These are phyloP conservation scores for Exutisphaerella laricina DNA, from an alignment of 2,329 filamentous ascomycete species.

Conservation along the genomic window DNA sequence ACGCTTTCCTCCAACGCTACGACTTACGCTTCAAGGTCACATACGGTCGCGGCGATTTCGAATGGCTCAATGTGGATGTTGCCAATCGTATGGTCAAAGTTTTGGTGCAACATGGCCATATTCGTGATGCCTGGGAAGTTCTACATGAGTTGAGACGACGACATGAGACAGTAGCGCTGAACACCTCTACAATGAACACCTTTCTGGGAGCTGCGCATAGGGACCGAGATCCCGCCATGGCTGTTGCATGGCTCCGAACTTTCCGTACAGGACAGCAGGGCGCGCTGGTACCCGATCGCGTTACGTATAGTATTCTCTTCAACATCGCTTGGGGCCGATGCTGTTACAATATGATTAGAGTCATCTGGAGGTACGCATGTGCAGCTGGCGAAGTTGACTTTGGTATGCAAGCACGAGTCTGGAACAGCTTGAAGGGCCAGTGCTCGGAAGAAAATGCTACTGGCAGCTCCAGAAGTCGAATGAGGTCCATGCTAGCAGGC, in stretches of 20 bases:
- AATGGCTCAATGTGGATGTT: conserved; percentile 23
- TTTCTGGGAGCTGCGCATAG: conserved; percentile 21
- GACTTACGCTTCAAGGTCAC: conserved; percentile 10
- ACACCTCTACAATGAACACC: conserved; percentile 22
- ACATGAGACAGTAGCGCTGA: conserved; percentile 2
- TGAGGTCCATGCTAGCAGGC: conserved; percentile 20
- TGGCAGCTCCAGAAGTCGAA: neutral
- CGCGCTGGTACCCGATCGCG: conserved; percentile 9
- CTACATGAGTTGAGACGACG: conserved; percentile 16
- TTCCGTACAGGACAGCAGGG: conserved; percentile 13
- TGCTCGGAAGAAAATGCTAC: conserved; percentile 1
- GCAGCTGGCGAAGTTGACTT: conserved; percentile 20
- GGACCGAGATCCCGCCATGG: conserved; percentile 13
- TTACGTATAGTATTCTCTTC: conserved; percentile 23
- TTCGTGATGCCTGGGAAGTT: conserved; percentile 18
- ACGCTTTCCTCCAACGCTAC: conserved; percentile 20
- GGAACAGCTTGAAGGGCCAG: conserved; percentile 9
- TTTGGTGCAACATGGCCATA: conserved; percentile 21
- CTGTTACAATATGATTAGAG: conserved; percentile 28
- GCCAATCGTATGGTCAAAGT: conserved; percentile 23
- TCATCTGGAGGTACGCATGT: conserved; percentile 34
- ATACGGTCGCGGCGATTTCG: conserved; percentile 10
- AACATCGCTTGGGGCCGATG: conserved; percentile 22
- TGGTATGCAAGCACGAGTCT: conserved; percentile 12
- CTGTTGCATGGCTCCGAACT: conserved; percentile 16